Conservation (phyloP, 164 flowering plant species). For the Tetrastigma voinierianum region DNA sequence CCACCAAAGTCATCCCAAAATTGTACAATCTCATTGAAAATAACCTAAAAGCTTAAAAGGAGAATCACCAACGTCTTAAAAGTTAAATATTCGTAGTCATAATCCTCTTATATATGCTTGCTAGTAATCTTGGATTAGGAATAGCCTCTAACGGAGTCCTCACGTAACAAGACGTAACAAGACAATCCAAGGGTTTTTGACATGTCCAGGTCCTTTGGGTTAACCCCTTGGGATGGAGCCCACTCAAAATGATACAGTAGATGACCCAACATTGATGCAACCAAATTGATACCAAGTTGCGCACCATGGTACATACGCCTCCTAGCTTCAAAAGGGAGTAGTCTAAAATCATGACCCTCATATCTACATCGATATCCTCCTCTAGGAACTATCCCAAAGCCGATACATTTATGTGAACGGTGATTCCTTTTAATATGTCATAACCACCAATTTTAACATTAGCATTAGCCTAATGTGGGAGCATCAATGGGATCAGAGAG, state of each 20-base stretch:
- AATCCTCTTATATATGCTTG: conserved; percentile 34
- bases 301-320: conserved; percentile 48
- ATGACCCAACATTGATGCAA: conserved; percentile 41
- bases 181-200: conserved; percentile 39
- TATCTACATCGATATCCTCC: conserved; percentile 45
- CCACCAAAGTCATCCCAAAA: too few species aligned
- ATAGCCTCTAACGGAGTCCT: conserved; percentile 31
- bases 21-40: too few species aligned
- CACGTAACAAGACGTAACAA: conserved; percentile 43
- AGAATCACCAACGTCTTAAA: too few species aligned
- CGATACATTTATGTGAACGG: conserved; percentile 44
- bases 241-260: conserved; percentile 38
- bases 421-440: conserved; percentile 44
- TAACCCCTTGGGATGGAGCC: conserved; percentile 27
- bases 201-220: conserved; percentile 40
- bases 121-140: conserved; percentile 33
- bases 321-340: conserved; percentile 46
- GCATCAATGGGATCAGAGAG: conserved; percentile 45
- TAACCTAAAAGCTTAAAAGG: too few species aligned
- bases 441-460: conserved; percentile 40
- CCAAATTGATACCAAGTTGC: conserved; percentile 44
- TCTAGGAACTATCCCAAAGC: conserved; percentile 40
- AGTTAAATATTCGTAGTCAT: conserved; percentile 26
- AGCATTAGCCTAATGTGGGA: conserved; percentile 38
- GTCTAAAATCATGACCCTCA: conserved; percentile 40